Percentiles rank a stretch among this genome's conserved stretches.
Conservation (phyloP, 2,329 filamentous ascomycete genomes). For the Fusarium nisikadoi region DNA sequence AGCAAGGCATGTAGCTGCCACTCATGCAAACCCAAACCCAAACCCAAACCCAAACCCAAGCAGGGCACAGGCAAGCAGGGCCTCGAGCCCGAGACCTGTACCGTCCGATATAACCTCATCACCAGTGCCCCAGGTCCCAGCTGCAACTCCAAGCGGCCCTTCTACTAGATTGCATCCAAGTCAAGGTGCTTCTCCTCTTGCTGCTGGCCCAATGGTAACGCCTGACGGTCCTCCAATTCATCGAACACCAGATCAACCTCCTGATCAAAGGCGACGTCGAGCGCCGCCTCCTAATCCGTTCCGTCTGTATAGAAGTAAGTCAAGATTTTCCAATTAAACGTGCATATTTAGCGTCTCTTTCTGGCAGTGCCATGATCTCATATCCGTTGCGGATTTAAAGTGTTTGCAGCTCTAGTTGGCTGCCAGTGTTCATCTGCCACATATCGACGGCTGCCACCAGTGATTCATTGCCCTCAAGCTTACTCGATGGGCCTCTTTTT, state of each 20-base stretch:
- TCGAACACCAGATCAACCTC: constrained; percentile 44
- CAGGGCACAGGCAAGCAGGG: constrained; percentile 2
- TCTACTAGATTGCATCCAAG: constrained; percentile 20
- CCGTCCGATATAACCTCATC: constrained; percentile 27
- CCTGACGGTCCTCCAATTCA: constrained; percentile 40
- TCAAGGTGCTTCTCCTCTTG: constrained; percentile 32
- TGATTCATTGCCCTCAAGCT: constrained; percentile 11
- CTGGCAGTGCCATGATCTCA: not conserved
- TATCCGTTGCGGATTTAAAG: not conserved
- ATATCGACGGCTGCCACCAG: constrained; percentile 3
- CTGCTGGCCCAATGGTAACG: constrained; percentile 32
- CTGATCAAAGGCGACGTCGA: constrained; percentile 38
- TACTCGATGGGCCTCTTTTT: not conserved
- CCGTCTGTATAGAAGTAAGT: constrained; percentile 52
- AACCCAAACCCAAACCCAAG: constrained; percentile 8
- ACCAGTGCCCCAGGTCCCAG: constrained; percentile 13
- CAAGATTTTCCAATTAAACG: not conserved
- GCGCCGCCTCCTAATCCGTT: constrained; percentile 51
- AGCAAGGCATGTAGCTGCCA: constrained; percentile 37
- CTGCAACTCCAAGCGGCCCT: constrained; percentile 28
- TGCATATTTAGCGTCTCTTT: not conserved
- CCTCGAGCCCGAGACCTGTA: constrained; percentile 24
- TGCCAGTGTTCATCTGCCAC: not conserved
- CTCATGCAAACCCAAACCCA: constrained; percentile 13
- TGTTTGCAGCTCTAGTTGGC: constrained; percentile 15